A percentile compares a stretch with the other conserved stretches of the same genome.
These are phyloP conservation scores for Erythrophleum fordii DNA, from an alignment of 306 rosid genomes.

Conservation along the genomic window DNA sequence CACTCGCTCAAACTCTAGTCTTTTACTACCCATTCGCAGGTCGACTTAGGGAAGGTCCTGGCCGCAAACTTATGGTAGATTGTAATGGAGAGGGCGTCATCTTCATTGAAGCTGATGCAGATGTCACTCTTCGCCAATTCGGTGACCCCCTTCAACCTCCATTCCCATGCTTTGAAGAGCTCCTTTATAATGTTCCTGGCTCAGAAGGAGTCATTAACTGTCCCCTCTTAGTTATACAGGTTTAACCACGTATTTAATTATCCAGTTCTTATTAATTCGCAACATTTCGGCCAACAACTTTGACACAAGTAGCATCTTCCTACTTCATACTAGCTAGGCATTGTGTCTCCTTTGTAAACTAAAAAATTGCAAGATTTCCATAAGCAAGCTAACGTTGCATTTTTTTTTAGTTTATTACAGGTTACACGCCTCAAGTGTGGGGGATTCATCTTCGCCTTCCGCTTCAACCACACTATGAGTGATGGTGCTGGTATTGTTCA, in stretches of 20 bases:
- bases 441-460: background rate
- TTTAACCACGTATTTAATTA: background rate
- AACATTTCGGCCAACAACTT: too few species aligned
- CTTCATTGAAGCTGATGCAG: background rate
- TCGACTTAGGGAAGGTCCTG: background rate
- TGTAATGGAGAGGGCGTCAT: background rate
- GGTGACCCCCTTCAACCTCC: background rate
- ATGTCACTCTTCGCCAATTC: background rate
- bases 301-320: too few species aligned
- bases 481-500: background rate
- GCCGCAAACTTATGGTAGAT: too few species aligned
- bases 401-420: background rate
- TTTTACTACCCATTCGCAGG: background rate
- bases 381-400: too few species aligned
- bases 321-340: too few species aligned
- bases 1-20: background rate
- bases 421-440: conserved; percentile 18
- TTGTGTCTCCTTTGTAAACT: too few species aligned
- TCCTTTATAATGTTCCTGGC: background rate
- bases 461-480: background rate
- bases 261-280: too few species aligned
- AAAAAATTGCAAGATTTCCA: too few species aligned
- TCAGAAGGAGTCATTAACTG: background rate
- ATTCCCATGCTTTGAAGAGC: background rate
- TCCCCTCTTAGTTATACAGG: background rate